phyloP scores from a whole-genome alignment of 345 rosid species.

The Heritiera littoralis region DNA sequence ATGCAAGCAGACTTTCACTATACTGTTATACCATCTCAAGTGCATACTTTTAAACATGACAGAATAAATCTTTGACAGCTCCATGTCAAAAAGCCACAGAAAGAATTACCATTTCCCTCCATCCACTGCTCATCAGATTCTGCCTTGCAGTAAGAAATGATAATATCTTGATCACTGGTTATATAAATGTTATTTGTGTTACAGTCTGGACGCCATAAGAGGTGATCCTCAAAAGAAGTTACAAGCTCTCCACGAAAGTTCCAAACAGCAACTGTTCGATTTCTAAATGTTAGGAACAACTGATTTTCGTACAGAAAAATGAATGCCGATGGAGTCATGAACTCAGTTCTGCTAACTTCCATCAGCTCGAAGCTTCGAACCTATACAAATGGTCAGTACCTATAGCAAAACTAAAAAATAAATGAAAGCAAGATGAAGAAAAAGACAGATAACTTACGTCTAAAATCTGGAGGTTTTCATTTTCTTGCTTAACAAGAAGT shows the following conservation, averaged over 20 bases:
- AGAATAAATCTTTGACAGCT: not conserved
- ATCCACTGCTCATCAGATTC: constrained; percentile 84
- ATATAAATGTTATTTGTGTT: constrained; percentile 92
- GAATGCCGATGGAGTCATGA: constrained; percentile 94
- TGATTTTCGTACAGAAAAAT: constrained; percentile 91
- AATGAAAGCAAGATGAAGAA: not conserved
- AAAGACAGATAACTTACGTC: constrained; percentile 53
- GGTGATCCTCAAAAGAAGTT: constrained; percentile 94
- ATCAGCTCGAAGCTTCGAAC: constrained; percentile 71
- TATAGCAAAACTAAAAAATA: not conserved
- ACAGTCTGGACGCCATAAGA: constrained; percentile 92
- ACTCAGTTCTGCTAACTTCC: constrained; percentile 79
- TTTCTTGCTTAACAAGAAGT: constrained; percentile 96
- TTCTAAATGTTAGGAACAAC: constrained; percentile 86
- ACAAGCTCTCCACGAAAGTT: constrained; percentile 93
- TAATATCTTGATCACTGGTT: constrained; percentile 94
- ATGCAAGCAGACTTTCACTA: not conserved
- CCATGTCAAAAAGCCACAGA: constrained; percentile 6
- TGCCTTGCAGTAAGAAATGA: constrained; percentile 93
- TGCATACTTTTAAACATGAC: not conserved
- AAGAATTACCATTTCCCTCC: constrained; percentile 70
- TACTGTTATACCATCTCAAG: not conserved
- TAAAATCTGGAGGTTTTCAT: constrained; percentile 93
- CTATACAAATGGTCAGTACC: constrained; percentile 29
- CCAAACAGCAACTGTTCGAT: constrained; percentile 83